phyloP scores from a whole-genome alignment of 106 monocot species.

The Hemerocallis citrina region DNA sequence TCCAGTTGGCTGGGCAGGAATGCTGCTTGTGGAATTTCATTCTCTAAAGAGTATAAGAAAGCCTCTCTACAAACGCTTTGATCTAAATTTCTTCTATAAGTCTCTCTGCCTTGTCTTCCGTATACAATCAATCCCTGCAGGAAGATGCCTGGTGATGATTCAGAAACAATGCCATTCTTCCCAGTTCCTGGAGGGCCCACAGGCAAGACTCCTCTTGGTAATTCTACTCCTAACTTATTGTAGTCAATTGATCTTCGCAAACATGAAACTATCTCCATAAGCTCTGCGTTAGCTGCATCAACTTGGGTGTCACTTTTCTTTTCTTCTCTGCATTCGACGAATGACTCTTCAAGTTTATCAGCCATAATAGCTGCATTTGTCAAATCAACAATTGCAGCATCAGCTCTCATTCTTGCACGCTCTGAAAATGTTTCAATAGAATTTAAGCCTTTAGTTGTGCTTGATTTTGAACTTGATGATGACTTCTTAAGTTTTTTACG shows the following conservation, averaged over 20 bases:
- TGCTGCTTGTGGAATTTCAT: too few species aligned
- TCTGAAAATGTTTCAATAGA: constrained; percentile 84
- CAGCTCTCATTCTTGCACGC: constrained; percentile 83
- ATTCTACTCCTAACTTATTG: too few species aligned
- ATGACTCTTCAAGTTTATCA: constrained; percentile 92
- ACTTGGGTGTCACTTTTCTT: too few species aligned
- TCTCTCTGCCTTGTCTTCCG: constrained; percentile 78
- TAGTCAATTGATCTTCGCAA: too few species aligned
- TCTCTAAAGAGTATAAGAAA: too few species aligned
- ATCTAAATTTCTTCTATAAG: constrained; percentile 74
- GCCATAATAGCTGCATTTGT: constrained; percentile 78
- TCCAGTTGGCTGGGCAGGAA: constrained; percentile 20
- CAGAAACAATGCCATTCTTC: too few species aligned
- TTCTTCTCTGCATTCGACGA: too few species aligned
- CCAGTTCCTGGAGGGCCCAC: too few species aligned
- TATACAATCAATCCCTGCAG: constrained; percentile 95
- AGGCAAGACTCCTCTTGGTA: too few species aligned
- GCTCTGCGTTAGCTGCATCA: too few species aligned
- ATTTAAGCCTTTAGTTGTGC: constrained; percentile 32
- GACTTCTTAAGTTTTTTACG: constrained; percentile 80
- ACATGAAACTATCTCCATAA: too few species aligned
- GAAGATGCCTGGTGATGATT: too few species aligned
- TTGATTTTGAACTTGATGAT: constrained; percentile 28
- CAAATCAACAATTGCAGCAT: constrained; percentile 80
- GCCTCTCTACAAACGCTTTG: constrained; percentile 84